These are phyloP conservation scores for Danielozyma ontarioensis DNA, from an alignment of 805 yeast species.

Conservation along the genomic window DNA sequence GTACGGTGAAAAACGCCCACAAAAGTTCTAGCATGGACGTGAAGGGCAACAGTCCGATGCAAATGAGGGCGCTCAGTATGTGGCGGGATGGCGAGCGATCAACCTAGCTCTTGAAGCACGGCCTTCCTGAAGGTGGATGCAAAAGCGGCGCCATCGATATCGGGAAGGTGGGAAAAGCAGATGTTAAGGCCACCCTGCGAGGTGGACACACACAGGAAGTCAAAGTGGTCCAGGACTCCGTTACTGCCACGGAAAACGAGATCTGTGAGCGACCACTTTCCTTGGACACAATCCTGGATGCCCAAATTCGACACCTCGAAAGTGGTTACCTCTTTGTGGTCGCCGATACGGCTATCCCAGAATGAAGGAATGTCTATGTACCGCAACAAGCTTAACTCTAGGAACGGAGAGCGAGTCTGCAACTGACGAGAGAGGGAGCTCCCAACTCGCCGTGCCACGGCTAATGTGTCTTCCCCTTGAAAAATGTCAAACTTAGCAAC, in stretches of 20 bases:
- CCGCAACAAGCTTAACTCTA: slow-evolving; percentile 4
- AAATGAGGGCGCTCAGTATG: too few species aligned
- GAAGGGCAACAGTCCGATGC: too few species aligned
- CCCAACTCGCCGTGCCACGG: slow-evolving; percentile 1
- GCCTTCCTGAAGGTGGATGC: too few species aligned
- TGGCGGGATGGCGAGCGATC: too few species aligned
- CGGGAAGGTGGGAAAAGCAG: neutral
- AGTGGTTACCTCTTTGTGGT: slow-evolving; percentile 3
- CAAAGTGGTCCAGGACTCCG: neutral
- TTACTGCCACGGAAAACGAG: slow-evolving; percentile 8
- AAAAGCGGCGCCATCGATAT: too few species aligned
- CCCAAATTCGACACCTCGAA: slow-evolving; percentile 12
- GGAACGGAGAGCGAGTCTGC: slow-evolving; percentile 3
- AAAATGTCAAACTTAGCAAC: too few species aligned
- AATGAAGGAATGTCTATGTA: slow-evolving; percentile 6
- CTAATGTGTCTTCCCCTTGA: too few species aligned
- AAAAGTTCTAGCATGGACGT: too few species aligned
- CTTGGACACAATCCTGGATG: neutral
- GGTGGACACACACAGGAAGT: neutral
- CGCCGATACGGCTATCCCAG: neutral
- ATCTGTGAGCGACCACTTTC: slow-evolving; percentile 5
- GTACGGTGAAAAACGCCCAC: too few species aligned
- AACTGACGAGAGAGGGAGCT: slow-evolving; percentile 1
- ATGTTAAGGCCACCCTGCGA: neutral
- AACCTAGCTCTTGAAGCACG: too few species aligned